These are phyloP conservation scores for Ganoderma lucidum DNA, from an alignment of 1,284 basidiomycete genomes.

Conservation along the genomic window DNA sequence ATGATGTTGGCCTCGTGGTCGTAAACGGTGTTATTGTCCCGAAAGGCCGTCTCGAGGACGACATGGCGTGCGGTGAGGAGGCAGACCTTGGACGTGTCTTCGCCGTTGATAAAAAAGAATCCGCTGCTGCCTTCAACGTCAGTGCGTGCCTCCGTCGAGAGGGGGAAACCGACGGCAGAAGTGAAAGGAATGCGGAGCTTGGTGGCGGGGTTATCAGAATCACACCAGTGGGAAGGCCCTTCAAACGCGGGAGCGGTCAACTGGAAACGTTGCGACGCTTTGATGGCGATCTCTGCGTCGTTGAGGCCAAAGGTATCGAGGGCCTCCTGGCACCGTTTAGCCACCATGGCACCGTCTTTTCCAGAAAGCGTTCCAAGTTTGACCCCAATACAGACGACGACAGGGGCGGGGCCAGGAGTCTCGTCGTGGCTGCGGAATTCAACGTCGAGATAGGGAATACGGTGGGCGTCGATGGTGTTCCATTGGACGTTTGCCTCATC, in stretches of 20 bases:
- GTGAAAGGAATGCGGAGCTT: neutral
- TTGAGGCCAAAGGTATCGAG: neutral
- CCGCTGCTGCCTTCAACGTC: slow-evolving; percentile 42
- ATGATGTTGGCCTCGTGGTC: neutral
- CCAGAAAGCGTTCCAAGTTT: neutral
- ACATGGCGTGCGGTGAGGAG: slow-evolving; percentile 43
- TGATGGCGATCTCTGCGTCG: neutral
- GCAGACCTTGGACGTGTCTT: slow-evolving; percentile 33
- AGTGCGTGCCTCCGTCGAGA: slow-evolving; percentile 4
- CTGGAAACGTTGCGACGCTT: neutral
- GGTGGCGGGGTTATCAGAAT: neutral
- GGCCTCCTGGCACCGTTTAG: neutral
- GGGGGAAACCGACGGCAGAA: neutral
- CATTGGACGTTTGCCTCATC: neutral
- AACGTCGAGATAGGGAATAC: neutral
- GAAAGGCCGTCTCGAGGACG: slow-evolving; percentile 39
- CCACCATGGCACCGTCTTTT: neutral
- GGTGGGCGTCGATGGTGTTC: neutral
- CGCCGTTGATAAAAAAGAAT: slow-evolving; percentile 42
- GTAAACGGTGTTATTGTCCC: slow-evolving; percentile 32
- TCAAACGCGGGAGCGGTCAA: neutral
- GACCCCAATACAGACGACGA: neutral
- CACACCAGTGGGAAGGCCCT: neutral
- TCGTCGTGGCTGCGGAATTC: neutral
- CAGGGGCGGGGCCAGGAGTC: neutral